Percentiles rank a stretch among this genome's conserved stretches.
Conservation (phyloP, 1,284 basidiomycete species). For the Cryptococcus maquisensis region DNA sequence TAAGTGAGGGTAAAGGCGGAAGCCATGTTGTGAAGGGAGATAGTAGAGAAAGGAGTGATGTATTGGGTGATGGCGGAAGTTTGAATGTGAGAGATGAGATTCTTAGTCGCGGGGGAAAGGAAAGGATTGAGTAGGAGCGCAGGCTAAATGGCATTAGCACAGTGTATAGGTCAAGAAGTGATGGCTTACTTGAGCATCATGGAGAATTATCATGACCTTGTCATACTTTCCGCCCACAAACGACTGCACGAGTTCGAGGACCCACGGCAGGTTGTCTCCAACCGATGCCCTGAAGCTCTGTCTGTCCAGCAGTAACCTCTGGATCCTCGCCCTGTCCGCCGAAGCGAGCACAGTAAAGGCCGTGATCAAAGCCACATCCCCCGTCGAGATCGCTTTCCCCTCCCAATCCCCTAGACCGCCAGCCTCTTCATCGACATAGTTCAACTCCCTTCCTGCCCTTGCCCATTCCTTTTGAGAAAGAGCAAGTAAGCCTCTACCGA, state of each 20-base stretch:
- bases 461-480: constrained; percentile 22
- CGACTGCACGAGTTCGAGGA: constrained; percentile 33
- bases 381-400: constrained; percentile 34
- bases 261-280: constrained; percentile 34
- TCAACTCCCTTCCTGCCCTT: constrained; percentile 29
- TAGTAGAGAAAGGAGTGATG: constrained; percentile 34
- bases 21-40: constrained; percentile 35
- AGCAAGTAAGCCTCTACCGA: constrained; percentile 31
- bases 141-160: not conserved
- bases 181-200: constrained; percentile 27
- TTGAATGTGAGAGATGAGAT: constrained; percentile 26
- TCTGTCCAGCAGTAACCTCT: constrained; percentile 29
- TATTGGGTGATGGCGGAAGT: constrained; percentile 40
- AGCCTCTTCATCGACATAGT: constrained; percentile 29
- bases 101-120: constrained; percentile 18
- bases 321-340: constrained; percentile 23
- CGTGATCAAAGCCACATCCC: constrained; percentile 33
- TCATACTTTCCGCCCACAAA: constrained; percentile 40
- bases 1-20: constrained; percentile 26
- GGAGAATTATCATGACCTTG: constrained; percentile 25
- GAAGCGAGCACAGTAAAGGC: constrained; percentile 33
- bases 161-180: not conserved
- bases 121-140: constrained; percentile 17
- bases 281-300: constrained; percentile 29
- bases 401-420: constrained; percentile 42